Evolutionary conservation across 2,329 filamentous ascomycete genomes (phyloP).

Genomic region (Sporothrix dimorphospora): DNA sequence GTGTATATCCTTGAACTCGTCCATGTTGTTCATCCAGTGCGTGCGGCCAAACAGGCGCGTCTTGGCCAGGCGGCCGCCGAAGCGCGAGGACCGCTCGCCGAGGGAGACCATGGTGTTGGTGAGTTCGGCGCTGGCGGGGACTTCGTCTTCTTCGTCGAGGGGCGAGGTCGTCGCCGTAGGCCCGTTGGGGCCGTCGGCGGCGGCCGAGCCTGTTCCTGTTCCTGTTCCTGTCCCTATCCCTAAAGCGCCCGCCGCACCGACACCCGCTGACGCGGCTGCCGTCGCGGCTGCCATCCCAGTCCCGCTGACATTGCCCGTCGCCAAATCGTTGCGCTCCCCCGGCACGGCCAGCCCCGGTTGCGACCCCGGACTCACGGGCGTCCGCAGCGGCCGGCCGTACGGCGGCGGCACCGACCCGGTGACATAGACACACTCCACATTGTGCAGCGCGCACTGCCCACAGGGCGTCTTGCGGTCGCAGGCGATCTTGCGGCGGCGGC

Average conservation of each 20-base stretch:
- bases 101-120: not conserved
- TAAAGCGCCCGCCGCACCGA: not conserved
- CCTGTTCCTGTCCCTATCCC: not conserved
- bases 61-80: constrained; percentile 34
- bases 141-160: constrained; percentile 22
- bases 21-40: constrained; percentile 35
- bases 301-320: not conserved
- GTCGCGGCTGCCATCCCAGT: no score
- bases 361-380: not conserved
- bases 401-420: constrained; percentile 37
- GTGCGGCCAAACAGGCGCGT: constrained; percentile 33
- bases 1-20: constrained; percentile 33
- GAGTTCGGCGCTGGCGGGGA: not conserved
- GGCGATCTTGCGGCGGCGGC: constrained; percentile 62
- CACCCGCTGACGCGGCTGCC: not conserved
- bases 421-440: constrained; percentile 56
- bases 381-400: constrained; percentile 31
- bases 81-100: constrained; percentile 27
- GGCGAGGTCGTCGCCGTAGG: not conserved
- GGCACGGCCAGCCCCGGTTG: constrained; percentile 6
- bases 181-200: not conserved
- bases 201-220: not conserved
- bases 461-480: constrained; percentile 64
- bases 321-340: not conserved
- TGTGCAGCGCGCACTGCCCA: constrained; percentile 60